Evolutionary conservation across 2,329 filamentous ascomycete species (phyloP).

Genomic region (Fusarium heterosporum): DNA sequence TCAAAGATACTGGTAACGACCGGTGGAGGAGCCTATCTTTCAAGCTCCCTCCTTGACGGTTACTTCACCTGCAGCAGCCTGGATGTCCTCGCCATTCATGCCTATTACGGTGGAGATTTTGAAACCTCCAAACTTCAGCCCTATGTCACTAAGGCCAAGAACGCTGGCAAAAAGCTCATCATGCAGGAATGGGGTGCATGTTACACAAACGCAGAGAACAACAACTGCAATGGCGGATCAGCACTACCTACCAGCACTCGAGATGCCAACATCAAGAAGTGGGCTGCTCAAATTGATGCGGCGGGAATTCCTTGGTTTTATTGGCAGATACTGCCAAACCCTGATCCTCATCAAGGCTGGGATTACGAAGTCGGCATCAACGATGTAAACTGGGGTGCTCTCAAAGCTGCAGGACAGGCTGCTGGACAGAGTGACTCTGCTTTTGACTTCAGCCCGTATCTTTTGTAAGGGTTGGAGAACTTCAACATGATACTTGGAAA

Average conservation of each 20-base stretch:
- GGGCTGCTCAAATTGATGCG: constrained; percentile 45
- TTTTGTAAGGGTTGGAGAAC: background rate
- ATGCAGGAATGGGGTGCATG: constrained; percentile 41
- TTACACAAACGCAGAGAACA: constrained; percentile 46
- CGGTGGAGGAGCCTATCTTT: constrained; percentile 35
- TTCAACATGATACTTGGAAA: too few species aligned
- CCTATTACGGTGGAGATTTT: constrained; percentile 43
- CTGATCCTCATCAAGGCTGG: constrained; percentile 47
- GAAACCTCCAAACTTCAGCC: constrained; percentile 36
- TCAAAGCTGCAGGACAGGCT: constrained; percentile 12
- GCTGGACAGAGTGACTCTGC: background rate
- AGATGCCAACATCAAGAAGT: constrained; percentile 46
- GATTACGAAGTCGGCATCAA: constrained; percentile 51
- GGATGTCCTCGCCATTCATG: constrained; percentile 17
- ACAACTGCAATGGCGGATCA: constrained; percentile 42
- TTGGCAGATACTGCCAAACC: constrained; percentile 52
- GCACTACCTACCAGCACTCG: constrained; percentile 24
- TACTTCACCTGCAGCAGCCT: constrained; percentile 15
- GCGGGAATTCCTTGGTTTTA: constrained; percentile 51
- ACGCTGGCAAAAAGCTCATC: constrained; percentile 50
- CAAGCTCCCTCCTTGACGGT: constrained; percentile 22
- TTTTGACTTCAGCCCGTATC: constrained; percentile 3
- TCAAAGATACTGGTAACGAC: constrained; percentile 36
- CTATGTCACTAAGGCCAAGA: constrained; percentile 44
- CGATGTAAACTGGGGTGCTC: constrained; percentile 38